Conservation (phyloP, 2,329 filamentous ascomycete species). For the Polytolypa hystricis region DNA sequence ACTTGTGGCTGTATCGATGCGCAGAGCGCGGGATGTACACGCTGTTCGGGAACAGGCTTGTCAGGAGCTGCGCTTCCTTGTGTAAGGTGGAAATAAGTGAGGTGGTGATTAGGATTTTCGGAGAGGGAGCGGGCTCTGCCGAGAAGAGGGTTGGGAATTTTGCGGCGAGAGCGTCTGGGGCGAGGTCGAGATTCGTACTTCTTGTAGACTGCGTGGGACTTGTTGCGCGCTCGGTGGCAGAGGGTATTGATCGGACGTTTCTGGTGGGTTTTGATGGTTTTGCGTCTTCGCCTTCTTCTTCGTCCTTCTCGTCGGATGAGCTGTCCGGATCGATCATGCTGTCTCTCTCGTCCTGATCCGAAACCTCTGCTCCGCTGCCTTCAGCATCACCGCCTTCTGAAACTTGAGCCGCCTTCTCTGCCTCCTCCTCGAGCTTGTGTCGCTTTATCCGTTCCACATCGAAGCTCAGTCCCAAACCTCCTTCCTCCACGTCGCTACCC, state of each 20-base stretch:
- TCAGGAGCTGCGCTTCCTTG: constrained; percentile 66
- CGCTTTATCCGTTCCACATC: constrained; percentile 40
- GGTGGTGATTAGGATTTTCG: constrained; percentile 88
- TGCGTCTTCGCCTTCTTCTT: constrained; percentile 38
- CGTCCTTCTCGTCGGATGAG: constrained; percentile 36
- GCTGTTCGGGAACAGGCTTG: constrained; percentile 67
- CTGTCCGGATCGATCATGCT: constrained; percentile 62
- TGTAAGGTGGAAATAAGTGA: constrained; percentile 82
- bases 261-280: constrained; percentile 22
- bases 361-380: constrained; percentile 34
- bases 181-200: constrained; percentile 49
- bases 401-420: constrained; percentile 21
- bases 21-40: constrained; percentile 75
- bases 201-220: constrained; percentile 45
- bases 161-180: constrained; percentile 48
- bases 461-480: constrained; percentile 35
- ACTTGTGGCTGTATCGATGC: constrained; percentile 79
- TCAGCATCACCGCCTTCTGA: constrained; percentile 28
- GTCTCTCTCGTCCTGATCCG: constrained; percentile 52
- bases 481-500: constrained; percentile 40
- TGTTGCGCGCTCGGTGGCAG: constrained; percentile 39
- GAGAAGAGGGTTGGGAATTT: constrained; percentile 53
- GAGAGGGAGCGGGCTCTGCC: constrained; percentile 42
- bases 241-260: constrained; percentile 26
- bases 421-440: constrained; percentile 36